Conservation (phyloP, 805 yeast species). For the Barnettozyma pratensis region DNA sequence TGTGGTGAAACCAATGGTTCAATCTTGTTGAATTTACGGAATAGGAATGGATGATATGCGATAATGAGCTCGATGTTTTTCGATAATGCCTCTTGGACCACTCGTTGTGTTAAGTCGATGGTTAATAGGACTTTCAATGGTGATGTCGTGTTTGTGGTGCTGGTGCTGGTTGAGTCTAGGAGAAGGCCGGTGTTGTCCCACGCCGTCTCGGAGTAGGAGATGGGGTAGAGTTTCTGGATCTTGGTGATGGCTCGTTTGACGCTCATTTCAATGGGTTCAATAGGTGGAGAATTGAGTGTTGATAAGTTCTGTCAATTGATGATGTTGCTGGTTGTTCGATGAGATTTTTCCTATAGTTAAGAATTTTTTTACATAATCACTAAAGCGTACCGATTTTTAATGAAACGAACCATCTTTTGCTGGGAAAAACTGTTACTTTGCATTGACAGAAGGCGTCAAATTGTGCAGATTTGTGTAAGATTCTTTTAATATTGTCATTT, state of each 20-base stretch:
- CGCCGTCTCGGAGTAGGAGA: constrained; percentile 70
- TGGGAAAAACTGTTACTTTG: too few species aligned
- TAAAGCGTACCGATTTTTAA: too few species aligned
- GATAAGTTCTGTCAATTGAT: too few species aligned
- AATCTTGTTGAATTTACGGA: constrained; percentile 77
- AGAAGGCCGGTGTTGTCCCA: constrained; percentile 97
- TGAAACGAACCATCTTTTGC: too few species aligned
- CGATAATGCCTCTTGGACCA: constrained; percentile 78
- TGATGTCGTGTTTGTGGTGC: constrained; percentile 7
- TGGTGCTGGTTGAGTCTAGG: constrained; percentile 52
- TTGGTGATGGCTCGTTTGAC: constrained; percentile 41
- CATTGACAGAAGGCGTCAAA: too few species aligned
- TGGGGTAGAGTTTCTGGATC: constrained; percentile 77
- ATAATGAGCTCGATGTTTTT: constrained; percentile 52
- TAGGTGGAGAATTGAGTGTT: too few species aligned
- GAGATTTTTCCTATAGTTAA: too few species aligned
- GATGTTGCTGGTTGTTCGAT: too few species aligned
- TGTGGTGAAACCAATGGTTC: constrained; percentile 64
- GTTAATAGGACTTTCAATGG: constrained; percentile 51
- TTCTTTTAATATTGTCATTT: too few species aligned
- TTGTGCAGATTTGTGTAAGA: too few species aligned
- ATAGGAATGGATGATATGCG: constrained; percentile 94
- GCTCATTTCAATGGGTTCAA: constrained; percentile 10
- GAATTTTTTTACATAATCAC: too few species aligned
- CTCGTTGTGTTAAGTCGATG: constrained; percentile 78